phyloP scores from a whole-genome alignment of 208 protist genomes.

The Porcisia deanei region DNA sequence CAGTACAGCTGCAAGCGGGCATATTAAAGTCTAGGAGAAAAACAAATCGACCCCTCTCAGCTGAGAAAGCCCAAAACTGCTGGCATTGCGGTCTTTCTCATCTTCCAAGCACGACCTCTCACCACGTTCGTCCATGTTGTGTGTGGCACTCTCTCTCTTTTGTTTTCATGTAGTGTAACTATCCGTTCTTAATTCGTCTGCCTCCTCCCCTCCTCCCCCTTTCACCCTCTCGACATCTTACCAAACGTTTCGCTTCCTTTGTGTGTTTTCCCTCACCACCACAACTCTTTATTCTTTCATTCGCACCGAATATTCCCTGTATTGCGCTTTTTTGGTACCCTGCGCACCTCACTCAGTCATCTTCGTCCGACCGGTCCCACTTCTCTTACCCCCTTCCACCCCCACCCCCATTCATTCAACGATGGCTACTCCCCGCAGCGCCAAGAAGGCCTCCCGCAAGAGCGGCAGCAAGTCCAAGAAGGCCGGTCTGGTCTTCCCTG shows the following conservation, averaged over 20 bases:
- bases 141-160: not conserved
- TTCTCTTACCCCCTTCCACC: not conserved
- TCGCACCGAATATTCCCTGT: not conserved
- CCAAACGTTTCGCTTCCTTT: not conserved
- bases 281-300: not conserved
- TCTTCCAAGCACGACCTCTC: no score
- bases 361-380: not conserved
- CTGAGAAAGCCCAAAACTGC: not conserved
- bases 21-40: not conserved
- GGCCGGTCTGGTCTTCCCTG: conserved; percentile 98
- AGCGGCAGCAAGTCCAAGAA: conserved; percentile 88
- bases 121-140: not conserved
- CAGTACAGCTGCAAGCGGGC: not conserved
- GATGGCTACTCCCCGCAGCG: conserved; percentile 69
- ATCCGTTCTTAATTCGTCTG: not conserved
- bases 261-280: not conserved
- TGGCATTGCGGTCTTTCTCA: not conserved
- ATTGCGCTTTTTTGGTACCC: not conserved
- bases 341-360: not conserved
- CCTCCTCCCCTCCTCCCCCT: not conserved
- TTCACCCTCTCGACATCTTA: not conserved
- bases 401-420: no score
- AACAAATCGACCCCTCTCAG: not conserved
- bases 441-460: conserved; percentile 85
- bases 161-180: not conserved